Base-by-base conservation (phyloP, 176 grass and related monocot genomes). In the Zoysia japonica region DNA sequence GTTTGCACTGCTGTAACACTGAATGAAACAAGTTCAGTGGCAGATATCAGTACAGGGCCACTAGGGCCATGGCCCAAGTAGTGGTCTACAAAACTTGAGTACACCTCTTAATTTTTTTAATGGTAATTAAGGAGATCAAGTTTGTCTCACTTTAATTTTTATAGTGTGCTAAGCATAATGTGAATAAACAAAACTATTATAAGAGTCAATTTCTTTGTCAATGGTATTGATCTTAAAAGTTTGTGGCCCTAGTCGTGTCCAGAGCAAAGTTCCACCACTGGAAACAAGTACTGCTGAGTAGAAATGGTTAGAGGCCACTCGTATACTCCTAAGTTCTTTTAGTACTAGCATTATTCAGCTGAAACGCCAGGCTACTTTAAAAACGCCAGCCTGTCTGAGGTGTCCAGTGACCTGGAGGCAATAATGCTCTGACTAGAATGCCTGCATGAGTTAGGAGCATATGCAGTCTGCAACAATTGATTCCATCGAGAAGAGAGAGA, bases 351-450 rank as follows among this genome's bases (percentile, higher is more conserved):
- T 37, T 51, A 51, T 62, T 57, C 15, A 68, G 72, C 8, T 53
- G 71, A 52, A 60, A 60, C 17, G 71, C 14, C 8, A 61, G 71
- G 60, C 15, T 37, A 61, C 20, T 47, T 70, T 50, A 71, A 82
- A 62, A 39, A 71, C 20, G 28, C 28, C 28, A 28, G 28, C 28
- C 28, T 45, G 66, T 37, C 39, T 69, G 19, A 86, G 78, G 53
- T 82, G 54, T 15, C 44, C 65, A 49, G 28, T 28, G 28, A 28
- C 28, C 28, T 28, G 28, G 28, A 65, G 66, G 1, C 47, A 87
- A 82, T 87, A 87, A 87, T 47, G 19, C 38, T 28, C 28, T 68
- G 49, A 19, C 16, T 20, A 43, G 16, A 60, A 28, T 5, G n/a
- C 15, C 38, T 28, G 39, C 16, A 70, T 10, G 64, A 70, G 51